Conservation (phyloP, 805 yeast species). For the Candida yuanshanica region DNA sequence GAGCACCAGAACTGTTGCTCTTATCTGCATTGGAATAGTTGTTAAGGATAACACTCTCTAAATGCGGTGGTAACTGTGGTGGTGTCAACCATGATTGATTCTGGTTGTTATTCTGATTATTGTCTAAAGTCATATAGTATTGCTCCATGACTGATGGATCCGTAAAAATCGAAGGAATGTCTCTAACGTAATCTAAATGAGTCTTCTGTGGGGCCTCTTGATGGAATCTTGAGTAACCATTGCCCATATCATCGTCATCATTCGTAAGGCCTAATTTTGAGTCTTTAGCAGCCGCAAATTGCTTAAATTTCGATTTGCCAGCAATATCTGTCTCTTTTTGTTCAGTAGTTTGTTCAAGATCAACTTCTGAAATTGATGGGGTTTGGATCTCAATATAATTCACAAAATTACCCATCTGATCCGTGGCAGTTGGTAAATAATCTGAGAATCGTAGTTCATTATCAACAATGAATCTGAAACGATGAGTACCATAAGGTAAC, state of each 20-base stretch:
- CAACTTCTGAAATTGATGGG: conserved; percentile 31
- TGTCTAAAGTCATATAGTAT: conserved; percentile 71
- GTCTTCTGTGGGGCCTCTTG: conserved; percentile 41
- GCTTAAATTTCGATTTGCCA: conserved; percentile 3
- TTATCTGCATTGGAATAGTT: conserved; percentile 53
- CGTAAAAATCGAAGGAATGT: conserved; percentile 77
- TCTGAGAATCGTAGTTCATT: conserved; percentile 88
- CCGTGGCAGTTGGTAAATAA: conserved; percentile 92
- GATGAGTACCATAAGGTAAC: conserved; percentile 85
- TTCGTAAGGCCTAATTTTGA: conserved; percentile 58
- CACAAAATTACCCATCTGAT: conserved; percentile 92
- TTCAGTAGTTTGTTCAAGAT: conserved; percentile 27
- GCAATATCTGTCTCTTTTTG: conserved; percentile 19
- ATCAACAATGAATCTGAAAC: conserved; percentile 90
- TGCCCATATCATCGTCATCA: conserved; percentile 79
- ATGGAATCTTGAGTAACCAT: conserved; percentile 72
- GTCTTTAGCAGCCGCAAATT: conserved; percentile 27
- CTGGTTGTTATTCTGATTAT: conserved; percentile 53
- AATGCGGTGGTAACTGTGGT: conserved; percentile 94
- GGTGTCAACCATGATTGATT: conserved; percentile 72
- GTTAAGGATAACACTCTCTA: conserved; percentile 89
- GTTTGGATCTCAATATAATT: conserved; percentile 73
- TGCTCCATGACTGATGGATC: conserved; percentile 87
- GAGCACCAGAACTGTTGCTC: conserved; percentile 81
- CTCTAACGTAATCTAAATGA: conserved; percentile 44